A percentile compares a stretch with the other conserved stretches of the same genome.
Evolutionary conservation across 257 asterid species (phyloP).

Genomic region (Rehmannia glutinosa): DNA sequence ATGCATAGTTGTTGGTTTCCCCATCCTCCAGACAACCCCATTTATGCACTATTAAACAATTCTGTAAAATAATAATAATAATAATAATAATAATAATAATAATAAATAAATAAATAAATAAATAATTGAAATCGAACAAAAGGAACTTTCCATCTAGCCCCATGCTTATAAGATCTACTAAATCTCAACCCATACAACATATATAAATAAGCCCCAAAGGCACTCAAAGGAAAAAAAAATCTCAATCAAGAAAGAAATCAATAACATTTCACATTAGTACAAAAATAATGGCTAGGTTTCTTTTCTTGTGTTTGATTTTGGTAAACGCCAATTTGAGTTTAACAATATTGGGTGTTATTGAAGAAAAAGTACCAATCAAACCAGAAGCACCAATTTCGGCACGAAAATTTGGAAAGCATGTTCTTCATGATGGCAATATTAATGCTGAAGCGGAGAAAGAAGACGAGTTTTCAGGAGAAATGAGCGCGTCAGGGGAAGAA

Average conservation of each 20-base stretch:
- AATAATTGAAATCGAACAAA: constrained; percentile 2
- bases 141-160: constrained; percentile 30
- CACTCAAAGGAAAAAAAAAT: neutral
- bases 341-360: constrained; percentile 4
- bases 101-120: too few relatives aligned
- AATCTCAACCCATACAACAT: neutral
- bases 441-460: neutral
- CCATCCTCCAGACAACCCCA: constrained; percentile 31
- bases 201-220: neutral
- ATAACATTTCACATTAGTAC: neutral
- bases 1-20: constrained; percentile 32
- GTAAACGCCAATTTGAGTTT: neutral
- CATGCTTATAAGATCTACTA: neutral
- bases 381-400: neutral
- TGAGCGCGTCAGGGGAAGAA: constrained; percentile 24
- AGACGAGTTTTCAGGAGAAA: neutral
- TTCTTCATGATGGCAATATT: neutral
- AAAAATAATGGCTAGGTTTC: constrained; percentile 21
- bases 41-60: constrained; percentile 11
- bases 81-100: too few relatives aligned
- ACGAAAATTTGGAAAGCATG: constrained; percentile 25
- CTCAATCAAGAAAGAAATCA: neutral
- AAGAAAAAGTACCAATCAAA: neutral
- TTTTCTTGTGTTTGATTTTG: constrained; percentile 11
- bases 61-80: neutral